These are phyloP conservation scores for Alternaria burnsii DNA, from an alignment of 2,329 filamentous ascomycete species.

Conservation along the genomic window DNA sequence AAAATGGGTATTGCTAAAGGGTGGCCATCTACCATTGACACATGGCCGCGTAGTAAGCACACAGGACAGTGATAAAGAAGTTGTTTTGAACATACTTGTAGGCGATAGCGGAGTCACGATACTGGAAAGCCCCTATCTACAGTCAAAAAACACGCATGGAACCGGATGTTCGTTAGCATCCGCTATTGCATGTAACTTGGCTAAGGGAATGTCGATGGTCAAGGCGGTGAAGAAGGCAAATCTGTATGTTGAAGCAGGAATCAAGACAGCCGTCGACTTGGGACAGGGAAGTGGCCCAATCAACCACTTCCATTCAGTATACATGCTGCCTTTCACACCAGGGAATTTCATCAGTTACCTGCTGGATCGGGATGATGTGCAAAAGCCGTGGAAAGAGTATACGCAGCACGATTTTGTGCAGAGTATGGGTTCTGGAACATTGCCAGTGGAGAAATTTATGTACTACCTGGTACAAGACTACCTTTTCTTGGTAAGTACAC, in stretches of 20 bases:
- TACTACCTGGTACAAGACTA: slow-evolving; percentile 93
- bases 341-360: slow-evolving; percentile 86
- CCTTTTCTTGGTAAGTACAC: slow-evolving; percentile 74
- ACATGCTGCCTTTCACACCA: slow-evolving; percentile 73
- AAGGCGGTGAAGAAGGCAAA: slow-evolving; percentile 73
- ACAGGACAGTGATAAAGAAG: slow-evolving; percentile 65
- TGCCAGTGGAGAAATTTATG: slow-evolving; percentile 82
- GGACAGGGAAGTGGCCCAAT: slow-evolving; percentile 76
- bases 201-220: slow-evolving; percentile 65
- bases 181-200: slow-evolving; percentile 77
- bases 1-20: slow-evolving; percentile 85
- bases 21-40: slow-evolving; percentile 84
- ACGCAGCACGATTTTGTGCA: slow-evolving; percentile 85
- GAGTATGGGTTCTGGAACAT: slow-evolving; percentile 75
- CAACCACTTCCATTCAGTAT: slow-evolving; percentile 80
- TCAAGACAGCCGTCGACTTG: slow-evolving; percentile 68
- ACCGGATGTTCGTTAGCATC: slow-evolving; percentile 94
- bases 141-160: slow-evolving; percentile 85
- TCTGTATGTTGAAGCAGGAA: slow-evolving; percentile 75
- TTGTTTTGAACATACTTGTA: slow-evolving; percentile 81
- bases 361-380: slow-evolving; percentile 77
- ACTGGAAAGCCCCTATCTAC: slow-evolving; percentile 75
- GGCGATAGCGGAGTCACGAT: slow-evolving; percentile 67
- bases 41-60: slow-evolving; percentile 67
- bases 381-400: slow-evolving; percentile 75